Conservation (phyloP, 2,329 filamentous ascomycete genomes). For the Pyrenophora seminiperda region DNA sequence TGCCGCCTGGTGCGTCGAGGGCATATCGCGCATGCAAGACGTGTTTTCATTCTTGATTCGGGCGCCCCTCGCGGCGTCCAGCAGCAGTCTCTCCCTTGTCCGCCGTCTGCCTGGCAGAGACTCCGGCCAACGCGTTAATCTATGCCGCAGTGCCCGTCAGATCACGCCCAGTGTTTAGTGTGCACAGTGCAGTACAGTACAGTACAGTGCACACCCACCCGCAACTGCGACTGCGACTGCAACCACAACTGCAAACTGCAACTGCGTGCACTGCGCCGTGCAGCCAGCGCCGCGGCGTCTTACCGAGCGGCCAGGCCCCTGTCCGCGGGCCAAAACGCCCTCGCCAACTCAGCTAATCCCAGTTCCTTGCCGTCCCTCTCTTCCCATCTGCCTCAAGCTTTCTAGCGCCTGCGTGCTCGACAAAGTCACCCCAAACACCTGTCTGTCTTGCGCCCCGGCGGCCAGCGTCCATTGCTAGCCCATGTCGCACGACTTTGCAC, state of each 20-base stretch:
- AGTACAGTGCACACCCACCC: conserved; percentile 16
- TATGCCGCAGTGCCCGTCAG: not conserved
- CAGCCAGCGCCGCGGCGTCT: conserved; percentile 14
- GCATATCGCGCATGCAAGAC: conserved; percentile 20
- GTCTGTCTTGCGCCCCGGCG: conserved; percentile 30
- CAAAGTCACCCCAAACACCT: conserved; percentile 18
- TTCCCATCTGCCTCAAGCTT: conserved; percentile 18
- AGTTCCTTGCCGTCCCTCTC: conserved; percentile 22
- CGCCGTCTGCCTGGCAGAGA: not conserved
- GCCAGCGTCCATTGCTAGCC: conserved; percentile 35
- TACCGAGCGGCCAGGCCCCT: conserved; percentile 29
- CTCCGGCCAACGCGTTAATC: conserved; percentile 4
- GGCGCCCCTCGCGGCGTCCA: not conserved
- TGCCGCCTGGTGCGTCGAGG: not conserved
- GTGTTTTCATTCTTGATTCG: conserved; percentile 12
- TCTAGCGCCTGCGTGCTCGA: conserved; percentile 22
- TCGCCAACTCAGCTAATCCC: conserved; percentile 31
- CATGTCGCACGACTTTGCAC: conserved; percentile 43
- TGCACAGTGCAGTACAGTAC: not conserved
- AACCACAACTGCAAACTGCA: too few species aligned
- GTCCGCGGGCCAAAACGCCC: conserved; percentile 23
- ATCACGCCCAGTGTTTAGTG: not conserved
- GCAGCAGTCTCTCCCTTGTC: not conserved
- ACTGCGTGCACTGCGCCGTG: too few species aligned
- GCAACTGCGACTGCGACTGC: conserved; percentile 1